These are phyloP conservation scores for Phaseolus coccineus DNA, from an alignment of 331 rosid species.

Conservation along the genomic window DNA sequence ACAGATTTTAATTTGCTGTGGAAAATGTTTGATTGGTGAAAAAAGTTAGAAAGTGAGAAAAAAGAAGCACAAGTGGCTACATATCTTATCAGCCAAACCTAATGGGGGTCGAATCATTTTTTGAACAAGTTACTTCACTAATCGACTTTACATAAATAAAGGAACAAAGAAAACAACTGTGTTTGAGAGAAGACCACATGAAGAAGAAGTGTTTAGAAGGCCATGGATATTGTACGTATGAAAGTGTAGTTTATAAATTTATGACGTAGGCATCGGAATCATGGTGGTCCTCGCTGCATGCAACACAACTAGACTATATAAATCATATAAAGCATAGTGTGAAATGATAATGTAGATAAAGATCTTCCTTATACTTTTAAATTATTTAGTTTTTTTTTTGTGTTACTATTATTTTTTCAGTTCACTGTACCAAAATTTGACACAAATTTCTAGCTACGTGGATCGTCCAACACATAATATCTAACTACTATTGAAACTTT, in stretches of 20 bases:
- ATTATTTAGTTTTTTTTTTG: no score
- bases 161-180: not conserved
- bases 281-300: not conserved
- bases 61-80: conserved; percentile 33
- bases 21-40: conserved; percentile 24
- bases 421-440: no score
- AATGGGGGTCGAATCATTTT: conserved; percentile 46
- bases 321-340: no score
- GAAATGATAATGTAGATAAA: not conserved
- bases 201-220: not conserved
- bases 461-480: no score
- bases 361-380: no score
- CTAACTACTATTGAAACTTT: no score
- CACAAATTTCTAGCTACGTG: no score
- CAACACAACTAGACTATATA: not conserved
- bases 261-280: not conserved
- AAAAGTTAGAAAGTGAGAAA: conserved; percentile 33
- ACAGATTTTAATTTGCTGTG: conserved; percentile 33
- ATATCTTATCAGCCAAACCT: conserved; percentile 42
- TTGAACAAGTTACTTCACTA: conserved; percentile 34
- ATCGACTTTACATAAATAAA: conserved; percentile 37
- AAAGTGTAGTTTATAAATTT: not conserved
- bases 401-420: no score
- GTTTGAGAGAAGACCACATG: not conserved
- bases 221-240: not conserved